These are phyloP conservation scores for Xylariales sp. DNA, from an alignment of 2,329 filamentous ascomycete species.

Conservation along the genomic window DNA sequence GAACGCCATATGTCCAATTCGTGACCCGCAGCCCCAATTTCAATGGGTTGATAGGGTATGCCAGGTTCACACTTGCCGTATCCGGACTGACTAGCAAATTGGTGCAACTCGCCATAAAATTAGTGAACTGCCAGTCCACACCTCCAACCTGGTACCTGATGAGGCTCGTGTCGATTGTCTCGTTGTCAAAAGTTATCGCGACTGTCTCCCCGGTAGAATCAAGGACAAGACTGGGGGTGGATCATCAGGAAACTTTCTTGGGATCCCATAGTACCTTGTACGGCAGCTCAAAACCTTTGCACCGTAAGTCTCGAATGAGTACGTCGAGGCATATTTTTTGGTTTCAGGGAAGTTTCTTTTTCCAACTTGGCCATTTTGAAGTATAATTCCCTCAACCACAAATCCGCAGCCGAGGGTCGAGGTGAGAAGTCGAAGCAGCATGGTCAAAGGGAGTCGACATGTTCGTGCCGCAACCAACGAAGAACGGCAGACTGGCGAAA, in stretches of 20 bases:
- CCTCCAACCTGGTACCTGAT: slow-evolving; percentile 54
- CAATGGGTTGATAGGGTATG: slow-evolving; percentile 36
- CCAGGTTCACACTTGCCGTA: slow-evolving; percentile 40
- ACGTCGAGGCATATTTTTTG: slow-evolving; percentile 27
- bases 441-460: too few relatives aligned
- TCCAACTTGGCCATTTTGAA: slow-evolving; percentile 37
- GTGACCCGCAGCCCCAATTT: slow-evolving; percentile 55
- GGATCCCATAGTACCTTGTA: slow-evolving; percentile 62
- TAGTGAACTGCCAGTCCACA: slow-evolving; percentile 57
- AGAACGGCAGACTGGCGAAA: too few relatives aligned
- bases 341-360: slow-evolving; percentile 37
- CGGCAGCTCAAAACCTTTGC: slow-evolving; percentile 49
- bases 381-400: slow-evolving; percentile 26
- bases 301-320: slow-evolving; percentile 39
- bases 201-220: slow-evolving; percentile 50
- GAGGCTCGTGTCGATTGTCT: slow-evolving; percentile 44
- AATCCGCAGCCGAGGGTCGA: too few relatives aligned
- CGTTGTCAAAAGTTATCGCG: slow-evolving; percentile 49
- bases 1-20: slow-evolving; percentile 57
- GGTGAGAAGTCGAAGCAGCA: too few relatives aligned
- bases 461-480: too few relatives aligned
- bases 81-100: slow-evolving; percentile 47
- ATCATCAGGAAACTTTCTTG: slow-evolving; percentile 56
- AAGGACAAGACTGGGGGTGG: slow-evolving; percentile 50
- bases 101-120: slow-evolving; percentile 51